These are phyloP conservation scores for Hymenoscyphus albidus DNA, from an alignment of 2,329 filamentous ascomycete genomes.

Conservation along the genomic window DNA sequence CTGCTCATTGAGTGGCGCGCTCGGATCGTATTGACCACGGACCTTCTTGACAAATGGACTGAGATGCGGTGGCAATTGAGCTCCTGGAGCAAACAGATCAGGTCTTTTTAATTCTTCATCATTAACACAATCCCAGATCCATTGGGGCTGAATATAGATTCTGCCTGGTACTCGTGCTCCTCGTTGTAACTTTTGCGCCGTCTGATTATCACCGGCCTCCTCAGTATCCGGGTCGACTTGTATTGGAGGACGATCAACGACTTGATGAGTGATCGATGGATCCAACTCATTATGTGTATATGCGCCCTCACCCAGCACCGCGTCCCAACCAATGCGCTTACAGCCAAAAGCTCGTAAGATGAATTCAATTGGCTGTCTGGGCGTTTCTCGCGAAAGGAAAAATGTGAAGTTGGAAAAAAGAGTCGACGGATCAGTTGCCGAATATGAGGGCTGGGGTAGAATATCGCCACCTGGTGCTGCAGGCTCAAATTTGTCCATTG, in stretches of 20 bases:
- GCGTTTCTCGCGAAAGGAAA: slow-evolving; percentile 90
- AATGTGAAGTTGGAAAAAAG: slow-evolving; percentile 88
- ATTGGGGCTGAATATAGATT: slow-evolving; percentile 93
- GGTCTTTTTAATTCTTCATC: slow-evolving; percentile 82
- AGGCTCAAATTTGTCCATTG: slow-evolving; percentile 89
- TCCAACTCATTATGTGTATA: slow-evolving; percentile 89
- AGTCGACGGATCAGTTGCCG: slow-evolving; percentile 63
- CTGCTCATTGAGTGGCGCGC: slow-evolving; percentile 78
- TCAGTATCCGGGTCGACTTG: slow-evolving; percentile 50
- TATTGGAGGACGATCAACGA: slow-evolving; percentile 84
- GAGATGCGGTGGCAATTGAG: slow-evolving; percentile 85
- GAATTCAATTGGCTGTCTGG: slow-evolving; percentile 86
- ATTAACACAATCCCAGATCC: slow-evolving; percentile 97
- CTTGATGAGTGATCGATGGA: slow-evolving; percentile 88
- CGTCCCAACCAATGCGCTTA: slow-evolving; percentile 93
- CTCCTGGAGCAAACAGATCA: slow-evolving; percentile 85
- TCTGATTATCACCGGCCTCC: slow-evolving; percentile 58
- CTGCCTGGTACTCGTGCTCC: slow-evolving; percentile 83
- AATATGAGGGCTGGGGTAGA: slow-evolving; percentile 70
- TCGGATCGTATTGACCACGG: slow-evolving; percentile 88
- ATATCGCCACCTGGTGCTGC: slow-evolving; percentile 80
- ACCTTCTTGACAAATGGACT: slow-evolving; percentile 91
- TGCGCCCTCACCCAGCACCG: slow-evolving; percentile 82
- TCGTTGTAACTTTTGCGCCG: slow-evolving; percentile 50
- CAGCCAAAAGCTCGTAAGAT: slow-evolving; percentile 91